phyloP scores from a whole-genome alignment of 129 eudicot species.

The Lactuca saligna region DNA sequence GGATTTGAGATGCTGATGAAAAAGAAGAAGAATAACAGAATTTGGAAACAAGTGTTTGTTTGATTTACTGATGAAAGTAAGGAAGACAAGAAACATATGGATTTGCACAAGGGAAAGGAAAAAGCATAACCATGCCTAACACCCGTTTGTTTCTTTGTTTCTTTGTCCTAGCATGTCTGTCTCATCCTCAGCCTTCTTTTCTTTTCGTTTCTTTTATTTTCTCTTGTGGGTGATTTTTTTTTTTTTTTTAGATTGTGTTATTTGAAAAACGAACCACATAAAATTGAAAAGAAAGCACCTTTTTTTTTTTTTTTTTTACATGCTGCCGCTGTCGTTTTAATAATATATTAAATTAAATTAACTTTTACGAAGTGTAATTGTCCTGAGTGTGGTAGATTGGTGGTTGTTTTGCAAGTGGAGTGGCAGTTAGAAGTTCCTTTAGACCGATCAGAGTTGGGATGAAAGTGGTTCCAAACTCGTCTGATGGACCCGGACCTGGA shows the following conservation, averaged over 20 bases:
- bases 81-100: slow-evolving; percentile 1
- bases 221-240: slow-evolving; percentile 25
- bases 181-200: background rate
- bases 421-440: too few species aligned
- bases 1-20: slow-evolving; percentile 19
- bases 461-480: too few species aligned
- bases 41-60: background rate
- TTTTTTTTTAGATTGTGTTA: slow-evolving; percentile 27
- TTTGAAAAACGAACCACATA: slow-evolving; percentile 15
- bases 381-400: background rate
- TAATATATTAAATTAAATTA: background rate
- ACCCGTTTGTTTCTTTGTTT: background rate
- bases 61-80: slow-evolving; percentile 1
- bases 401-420: background rate
- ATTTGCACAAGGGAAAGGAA: slow-evolving; percentile 15
- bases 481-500: too few species aligned
- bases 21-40: too few species aligned
- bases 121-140: slow-evolving; percentile 17
- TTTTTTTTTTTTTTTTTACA: slow-evolving; percentile 8
- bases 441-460: too few species aligned
- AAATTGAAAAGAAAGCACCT: slow-evolving; percentile 23
- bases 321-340: slow-evolving; percentile 5
- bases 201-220: background rate
- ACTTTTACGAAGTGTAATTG: background rate
- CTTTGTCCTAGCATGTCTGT: background rate